These are phyloP conservation scores for Acer negundo DNA, from an alignment of 345 rosid species.

Conservation along the genomic window DNA sequence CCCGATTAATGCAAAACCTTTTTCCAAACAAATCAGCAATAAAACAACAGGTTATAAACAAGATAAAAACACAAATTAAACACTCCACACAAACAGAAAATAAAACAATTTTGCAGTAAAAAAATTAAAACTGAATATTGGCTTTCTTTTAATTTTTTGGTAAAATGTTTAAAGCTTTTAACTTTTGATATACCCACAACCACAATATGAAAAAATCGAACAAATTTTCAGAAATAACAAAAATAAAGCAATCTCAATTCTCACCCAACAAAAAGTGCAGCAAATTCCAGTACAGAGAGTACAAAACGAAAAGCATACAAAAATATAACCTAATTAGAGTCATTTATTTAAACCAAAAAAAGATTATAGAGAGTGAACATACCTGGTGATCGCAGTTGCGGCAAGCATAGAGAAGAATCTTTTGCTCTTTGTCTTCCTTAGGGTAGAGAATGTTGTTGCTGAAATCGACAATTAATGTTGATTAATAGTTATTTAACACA, in stretches of 20 bases:
- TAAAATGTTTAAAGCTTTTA: not conserved
- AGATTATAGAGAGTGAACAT: not conserved
- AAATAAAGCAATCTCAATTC: not conserved
- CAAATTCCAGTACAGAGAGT: not conserved
- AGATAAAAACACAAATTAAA: not conserved
- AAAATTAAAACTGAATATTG: not conserved
- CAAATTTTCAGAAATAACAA: not conserved
- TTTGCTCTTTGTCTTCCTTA: conserved; percentile 63
- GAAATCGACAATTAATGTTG: conserved; percentile 5
- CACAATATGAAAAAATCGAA: not conserved
- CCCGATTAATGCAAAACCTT: not conserved
- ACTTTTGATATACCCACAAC: not conserved
- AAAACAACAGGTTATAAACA: not conserved
- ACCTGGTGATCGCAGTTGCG: conserved; percentile 93
- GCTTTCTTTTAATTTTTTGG: not conserved
- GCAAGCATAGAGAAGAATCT: conserved; percentile 72
- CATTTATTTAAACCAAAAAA: not conserved
- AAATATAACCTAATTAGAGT: not conserved
- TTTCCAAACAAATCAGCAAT: not conserved
- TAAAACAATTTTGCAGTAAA: not conserved
- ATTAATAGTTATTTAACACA: not conserved
- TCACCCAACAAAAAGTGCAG: not conserved
- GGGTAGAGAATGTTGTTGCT: conserved; percentile 85
- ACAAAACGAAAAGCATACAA: not conserved
- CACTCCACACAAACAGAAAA: not conserved